phyloP scores from a whole-genome alignment of 345 rosid species.

The Citrus maxima region DNA sequence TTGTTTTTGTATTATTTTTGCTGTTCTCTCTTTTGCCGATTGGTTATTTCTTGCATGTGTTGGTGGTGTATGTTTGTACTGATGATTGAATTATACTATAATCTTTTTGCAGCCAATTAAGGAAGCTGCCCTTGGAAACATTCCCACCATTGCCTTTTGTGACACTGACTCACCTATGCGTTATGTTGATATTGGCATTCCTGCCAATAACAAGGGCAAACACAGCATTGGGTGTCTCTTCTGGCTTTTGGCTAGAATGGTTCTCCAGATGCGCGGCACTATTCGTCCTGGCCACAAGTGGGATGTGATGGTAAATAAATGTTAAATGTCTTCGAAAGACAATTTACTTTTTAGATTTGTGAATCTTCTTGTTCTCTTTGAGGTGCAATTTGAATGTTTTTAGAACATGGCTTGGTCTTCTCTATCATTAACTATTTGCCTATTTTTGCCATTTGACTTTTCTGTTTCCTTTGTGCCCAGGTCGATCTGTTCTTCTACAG shows the following conservation, averaged over 20 bases:
- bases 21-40: background rate
- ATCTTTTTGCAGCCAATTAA: constrained; percentile 74
- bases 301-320: constrained; percentile 69
- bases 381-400: background rate
- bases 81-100: background rate
- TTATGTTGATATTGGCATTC: constrained; percentile 90
- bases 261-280: constrained; percentile 94
- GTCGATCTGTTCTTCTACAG: constrained; percentile 81
- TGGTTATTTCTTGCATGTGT: background rate
- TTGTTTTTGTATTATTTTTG: background rate
- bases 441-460: background rate
- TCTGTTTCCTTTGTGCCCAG: constrained; percentile 24
- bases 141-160: constrained; percentile 93
- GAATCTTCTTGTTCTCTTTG: background rate
- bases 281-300: constrained; percentile 72
- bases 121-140: constrained; percentile 95
- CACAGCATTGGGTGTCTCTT: constrained; percentile 94
- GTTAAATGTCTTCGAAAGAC: no score
- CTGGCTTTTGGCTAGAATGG: constrained; percentile 97
- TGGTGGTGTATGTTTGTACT: background rate
- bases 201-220: constrained; percentile 95
- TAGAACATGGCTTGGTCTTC: background rate
- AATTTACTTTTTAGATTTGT: background rate
- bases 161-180: constrained; percentile 97
- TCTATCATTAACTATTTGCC: background rate